Percentiles rank a stretch among this genome's conserved stretches.
Evolutionary conservation across 192 early-diverging fungal species (phyloP).

Genomic region (Coemansia sp.): DNA sequence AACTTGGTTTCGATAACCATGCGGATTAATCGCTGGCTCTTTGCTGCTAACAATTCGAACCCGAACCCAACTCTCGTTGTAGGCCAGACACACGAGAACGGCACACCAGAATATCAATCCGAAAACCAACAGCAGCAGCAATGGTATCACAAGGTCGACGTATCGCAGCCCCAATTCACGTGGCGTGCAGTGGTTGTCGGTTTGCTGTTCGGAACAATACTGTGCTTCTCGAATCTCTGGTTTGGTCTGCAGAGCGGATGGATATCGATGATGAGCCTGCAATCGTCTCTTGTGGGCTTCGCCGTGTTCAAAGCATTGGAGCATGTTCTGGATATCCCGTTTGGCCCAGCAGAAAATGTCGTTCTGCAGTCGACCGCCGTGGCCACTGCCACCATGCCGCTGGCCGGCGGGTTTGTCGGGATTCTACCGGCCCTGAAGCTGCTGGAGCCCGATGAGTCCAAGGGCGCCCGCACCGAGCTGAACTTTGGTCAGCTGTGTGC

Average conservation of each 20-base stretch:
- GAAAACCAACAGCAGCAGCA: conserved; percentile 3
- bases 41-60: background rate
- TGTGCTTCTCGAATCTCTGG: conserved; percentile 88
- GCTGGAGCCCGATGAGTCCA: conserved; percentile 61
- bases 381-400: conserved; percentile 83
- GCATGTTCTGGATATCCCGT: conserved; percentile 53
- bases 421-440: conserved; percentile 79
- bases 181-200: conserved; percentile 61
- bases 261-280: conserved; percentile 78
- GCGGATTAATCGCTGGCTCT: background rate
- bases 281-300: conserved; percentile 73
- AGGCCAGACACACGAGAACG: background rate
- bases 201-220: conserved; percentile 63
- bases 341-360: conserved; percentile 83
- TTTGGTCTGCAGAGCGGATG: conserved; percentile 83
- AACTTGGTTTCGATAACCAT: background rate
- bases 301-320: conserved; percentile 70
- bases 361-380: conserved; percentile 80
- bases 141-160: conserved; percentile 34
- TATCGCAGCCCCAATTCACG: conserved; percentile 45
- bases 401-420: conserved; percentile 78
- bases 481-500: conserved; percentile 61
- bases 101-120: background rate
- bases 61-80: background rate
- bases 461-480: conserved; percentile 55